Conservation (phyloP, 768 basidiomycete genomes). For the Exsudoporus frostii region DNA sequence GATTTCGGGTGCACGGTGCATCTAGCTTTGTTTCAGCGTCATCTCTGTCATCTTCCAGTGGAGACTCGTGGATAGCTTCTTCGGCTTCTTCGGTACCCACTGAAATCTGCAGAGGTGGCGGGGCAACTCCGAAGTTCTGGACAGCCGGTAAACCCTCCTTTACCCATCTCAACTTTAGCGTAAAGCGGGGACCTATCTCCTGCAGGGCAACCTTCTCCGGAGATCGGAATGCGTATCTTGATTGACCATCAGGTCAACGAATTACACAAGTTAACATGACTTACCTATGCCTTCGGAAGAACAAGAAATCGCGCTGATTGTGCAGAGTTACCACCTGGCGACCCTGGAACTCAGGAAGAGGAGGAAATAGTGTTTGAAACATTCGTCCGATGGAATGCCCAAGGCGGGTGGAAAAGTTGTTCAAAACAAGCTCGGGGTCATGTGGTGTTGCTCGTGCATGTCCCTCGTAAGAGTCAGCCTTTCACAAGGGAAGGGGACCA, state of each 20-base stretch:
- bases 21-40: constrained; percentile 17
- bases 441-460: constrained; percentile 93
- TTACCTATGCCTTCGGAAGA: constrained; percentile 93
- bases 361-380: constrained; percentile 96
- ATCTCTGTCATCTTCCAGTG: constrained; percentile 11
- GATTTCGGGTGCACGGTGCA: constrained; percentile 29
- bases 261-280: constrained; percentile 18
- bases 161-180: constrained; percentile 87
- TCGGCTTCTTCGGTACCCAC: constrained; percentile 34
- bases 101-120: constrained; percentile 55
- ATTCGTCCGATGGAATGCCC: constrained; percentile 92
- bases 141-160: constrained; percentile 87
- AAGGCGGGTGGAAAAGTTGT: constrained; percentile 89
- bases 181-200: constrained; percentile 97
- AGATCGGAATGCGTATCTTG: constrained; percentile 88
- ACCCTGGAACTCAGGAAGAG: constrained; percentile 91
- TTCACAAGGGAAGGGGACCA: background rate
- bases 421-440: constrained; percentile 91
- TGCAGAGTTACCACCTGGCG: constrained; percentile 96
- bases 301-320: constrained; percentile 96
- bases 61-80: constrained; percentile 13
- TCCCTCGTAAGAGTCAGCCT: constrained; percentile 47
- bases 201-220: constrained; percentile 89
- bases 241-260: constrained; percentile 5
- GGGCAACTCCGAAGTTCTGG: constrained; percentile 60